Conservation (phyloP, 2,329 filamentous ascomycete species). For the Xylariaceae sp. region DNA sequence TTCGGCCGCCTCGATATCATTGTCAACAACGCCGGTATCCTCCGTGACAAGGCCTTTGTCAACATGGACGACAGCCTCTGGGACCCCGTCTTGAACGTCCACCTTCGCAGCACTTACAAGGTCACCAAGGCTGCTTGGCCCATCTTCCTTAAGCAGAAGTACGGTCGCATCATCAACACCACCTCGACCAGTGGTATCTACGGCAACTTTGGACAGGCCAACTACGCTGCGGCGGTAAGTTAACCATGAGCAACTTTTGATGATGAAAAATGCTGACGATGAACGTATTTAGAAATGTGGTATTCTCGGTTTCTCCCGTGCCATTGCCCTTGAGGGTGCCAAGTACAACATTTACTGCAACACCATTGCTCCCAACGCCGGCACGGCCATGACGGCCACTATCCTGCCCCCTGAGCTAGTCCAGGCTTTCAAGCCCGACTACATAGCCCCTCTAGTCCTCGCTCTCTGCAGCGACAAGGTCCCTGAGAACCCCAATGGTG, state of each 20-base stretch:
- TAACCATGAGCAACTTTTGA: neutral
- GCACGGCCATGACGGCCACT: conserved; percentile 88
- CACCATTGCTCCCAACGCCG: conserved; percentile 95
- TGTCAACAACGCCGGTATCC: conserved; percentile 96
- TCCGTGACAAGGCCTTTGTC: conserved; percentile 93
- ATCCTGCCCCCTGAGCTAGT: conserved; percentile 97
- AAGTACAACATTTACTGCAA: conserved; percentile 99
- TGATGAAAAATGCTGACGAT: conserved; percentile 20
- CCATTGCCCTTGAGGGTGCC: conserved; percentile 83
- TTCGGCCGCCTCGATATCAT: conserved; percentile 93
- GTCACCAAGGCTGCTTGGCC: conserved; percentile 97
- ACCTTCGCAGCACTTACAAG: conserved; percentile 93
- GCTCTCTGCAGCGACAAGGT: conserved; percentile 81
- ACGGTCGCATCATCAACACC: conserved; percentile 93
- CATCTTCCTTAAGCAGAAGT: conserved; percentile 97
- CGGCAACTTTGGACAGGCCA: conserved; percentile 97
- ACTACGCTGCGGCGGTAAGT: conserved; percentile 84
- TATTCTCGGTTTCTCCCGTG: conserved; percentile 92
- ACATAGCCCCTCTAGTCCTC: conserved; percentile 88
- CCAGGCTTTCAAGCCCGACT: conserved; percentile 98
- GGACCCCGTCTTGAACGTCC: conserved; percentile 87
- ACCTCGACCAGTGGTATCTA: conserved; percentile 97
- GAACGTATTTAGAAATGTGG: conserved; percentile 61
- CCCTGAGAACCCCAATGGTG: conserved; percentile 75
- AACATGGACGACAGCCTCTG: conserved; percentile 97